Percentiles rank a stretch among this genome's conserved stretches.
Evolutionary conservation across 2,329 filamentous ascomycete genomes (phyloP).

Genomic region (Xylariaceae sp.): DNA sequence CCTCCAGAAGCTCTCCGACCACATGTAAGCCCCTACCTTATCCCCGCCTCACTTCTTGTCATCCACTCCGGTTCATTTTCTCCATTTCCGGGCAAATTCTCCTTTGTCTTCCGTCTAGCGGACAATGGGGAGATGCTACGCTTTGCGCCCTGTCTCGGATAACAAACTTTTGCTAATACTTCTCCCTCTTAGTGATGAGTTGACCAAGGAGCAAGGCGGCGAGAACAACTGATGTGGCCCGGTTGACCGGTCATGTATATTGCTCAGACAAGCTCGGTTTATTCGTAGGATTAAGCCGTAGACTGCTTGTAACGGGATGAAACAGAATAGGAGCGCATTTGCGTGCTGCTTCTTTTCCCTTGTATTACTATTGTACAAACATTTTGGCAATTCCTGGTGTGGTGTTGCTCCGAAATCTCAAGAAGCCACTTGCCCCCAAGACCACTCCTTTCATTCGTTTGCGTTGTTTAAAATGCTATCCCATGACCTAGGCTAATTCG

Average conservation of each 20-base stretch:
- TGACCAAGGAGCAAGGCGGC: slow-evolving; percentile 66
- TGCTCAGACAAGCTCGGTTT: background rate
- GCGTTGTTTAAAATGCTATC: slow-evolving; percentile 8
- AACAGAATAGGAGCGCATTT: slow-evolving; percentile 10
- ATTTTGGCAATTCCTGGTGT: slow-evolving; percentile 11
- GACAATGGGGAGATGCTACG: no score
- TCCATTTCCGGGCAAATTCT: background rate
- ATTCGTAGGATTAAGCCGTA: slow-evolving; percentile 1
- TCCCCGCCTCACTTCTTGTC: background rate
- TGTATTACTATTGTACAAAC: slow-evolving; percentile 28
- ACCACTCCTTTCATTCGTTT: slow-evolving; percentile 8
- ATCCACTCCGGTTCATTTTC: background rate
- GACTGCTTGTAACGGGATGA: slow-evolving; percentile 2
- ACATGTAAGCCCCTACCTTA: slow-evolving; percentile 60
- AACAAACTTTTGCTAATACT: slow-evolving; percentile 6
- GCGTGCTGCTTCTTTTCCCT: slow-evolving; percentile 17
- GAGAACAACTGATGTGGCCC: slow-evolving; percentile 51
- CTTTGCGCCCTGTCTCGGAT: background rate
- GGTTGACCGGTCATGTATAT: background rate
- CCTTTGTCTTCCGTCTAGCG: background rate
- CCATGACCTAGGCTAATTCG: background rate
- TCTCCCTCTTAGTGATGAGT: slow-evolving; percentile 56
- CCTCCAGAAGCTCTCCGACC: slow-evolving; percentile 75
- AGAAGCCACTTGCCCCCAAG: slow-evolving; percentile 20
- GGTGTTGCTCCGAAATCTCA: slow-evolving; percentile 16